Evolutionary conservation across 768 basidiomycete genomes (phyloP), one percentile per base, ranked within the genome.

Genomic region (Suillus clintonianus): DNA sequence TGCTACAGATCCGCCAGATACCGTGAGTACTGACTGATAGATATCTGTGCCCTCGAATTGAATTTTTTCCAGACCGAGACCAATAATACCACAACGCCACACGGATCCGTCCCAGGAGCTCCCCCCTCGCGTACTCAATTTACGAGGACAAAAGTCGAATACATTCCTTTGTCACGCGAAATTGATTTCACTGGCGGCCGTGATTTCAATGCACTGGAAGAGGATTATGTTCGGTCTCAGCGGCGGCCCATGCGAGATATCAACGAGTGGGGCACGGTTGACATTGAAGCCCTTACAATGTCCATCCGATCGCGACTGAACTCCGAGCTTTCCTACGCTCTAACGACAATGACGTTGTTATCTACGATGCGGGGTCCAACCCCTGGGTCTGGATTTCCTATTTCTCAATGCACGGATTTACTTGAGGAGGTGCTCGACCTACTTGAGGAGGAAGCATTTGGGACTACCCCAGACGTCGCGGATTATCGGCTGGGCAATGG

Each of bases 251-350:
- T 90, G 69, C 84, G 91, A 62, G 86, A 89, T 58, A 83, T 93
- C 66, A 88, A 89, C 71, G 94, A 96, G 60, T 94, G 95, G 88
- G 95, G 94, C 24, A 83, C 82, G 9, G 86, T 97, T 57, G 96
- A 99, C 69, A 88, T 98, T 63, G 95, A 97, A 71, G 88, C 88
- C n/a, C 82, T 99, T 57, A 89, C 89, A n/a, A 89, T 99, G 90
- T 92, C 92, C 36, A 79, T 99, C 45, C 90, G 95, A 37, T 97
- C 92, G 41, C 83, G 96, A 41, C 78, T 98, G 47, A 83, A 89
- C 10, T 82, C 86, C 53, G 97, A 99, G 75, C 79, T 96, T 60
- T 90, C 95, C 4, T 99, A 95, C 73, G 94, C 92, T 5, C 78
- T 99, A 68, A 94, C 95, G 24, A 92, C 93, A 5, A 82, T 98